Percentiles rank a stretch among this genome's conserved stretches.
These are phyloP conservation scores for Jackrogersella minutella DNA, from an alignment of 495 filamentous ascomycete genomes.

Conservation along the genomic window DNA sequence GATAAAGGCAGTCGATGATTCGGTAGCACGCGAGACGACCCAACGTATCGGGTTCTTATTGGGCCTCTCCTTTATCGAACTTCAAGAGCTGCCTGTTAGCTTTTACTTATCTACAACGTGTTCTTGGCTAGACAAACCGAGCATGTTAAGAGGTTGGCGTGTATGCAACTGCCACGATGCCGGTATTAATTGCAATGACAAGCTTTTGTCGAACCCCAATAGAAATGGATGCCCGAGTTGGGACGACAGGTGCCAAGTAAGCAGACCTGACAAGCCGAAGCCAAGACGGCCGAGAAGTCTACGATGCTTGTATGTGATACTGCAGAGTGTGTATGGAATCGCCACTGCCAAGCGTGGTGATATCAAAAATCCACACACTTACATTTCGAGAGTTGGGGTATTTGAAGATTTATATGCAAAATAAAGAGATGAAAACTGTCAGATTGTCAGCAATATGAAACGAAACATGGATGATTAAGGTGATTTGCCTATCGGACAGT, in stretches of 20 bases:
- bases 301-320: constrained; percentile 14
- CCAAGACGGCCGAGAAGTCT: constrained; percentile 25
- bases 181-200: constrained; percentile 41
- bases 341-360: constrained; percentile 39
- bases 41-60: constrained; percentile 24
- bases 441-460: constrained; percentile 23
- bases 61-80: constrained; percentile 16
- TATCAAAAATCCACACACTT: constrained; percentile 18
- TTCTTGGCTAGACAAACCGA: constrained; percentile 35
- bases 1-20: constrained; percentile 13
- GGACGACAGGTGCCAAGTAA: constrained; percentile 34
- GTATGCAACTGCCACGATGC: constrained; percentile 40
- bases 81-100: constrained; percentile 7
- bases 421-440: not conserved
- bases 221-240: constrained; percentile 20
- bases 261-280: constrained; percentile 30
- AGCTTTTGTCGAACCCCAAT: constrained; percentile 38
- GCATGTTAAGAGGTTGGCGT: constrained; percentile 24
- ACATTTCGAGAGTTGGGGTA: not conserved
- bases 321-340: constrained; percentile 14
- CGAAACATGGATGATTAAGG: constrained; percentile 18
- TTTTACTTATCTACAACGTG: constrained; percentile 15
- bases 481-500: constrained; percentile 33
- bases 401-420: constrained; percentile 10
- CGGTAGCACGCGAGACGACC: constrained; percentile 14